Evolutionary conservation across 2,329 filamentous ascomycete genomes (phyloP).

Genomic region (Trichoderma sp.): DNA sequence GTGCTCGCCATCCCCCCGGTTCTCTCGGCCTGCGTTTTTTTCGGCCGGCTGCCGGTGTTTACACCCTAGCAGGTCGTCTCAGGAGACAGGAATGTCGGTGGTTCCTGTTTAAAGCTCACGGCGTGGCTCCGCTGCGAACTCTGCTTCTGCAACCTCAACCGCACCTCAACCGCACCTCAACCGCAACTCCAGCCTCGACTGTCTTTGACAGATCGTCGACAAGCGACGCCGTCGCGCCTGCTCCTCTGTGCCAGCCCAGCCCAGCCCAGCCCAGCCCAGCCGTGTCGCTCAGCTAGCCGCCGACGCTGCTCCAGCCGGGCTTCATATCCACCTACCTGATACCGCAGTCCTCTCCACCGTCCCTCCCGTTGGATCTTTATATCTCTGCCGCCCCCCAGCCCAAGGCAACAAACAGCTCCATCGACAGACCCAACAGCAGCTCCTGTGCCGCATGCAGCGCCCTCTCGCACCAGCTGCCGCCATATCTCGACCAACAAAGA

Average conservation of each 20-base stretch:
- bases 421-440: too few species aligned
- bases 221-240: neutral
- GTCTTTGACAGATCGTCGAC: neutral
- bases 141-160: neutral
- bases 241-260: neutral
- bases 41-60: neutral
- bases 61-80: slow-evolving; percentile 8
- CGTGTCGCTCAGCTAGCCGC: neutral
- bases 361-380: neutral
- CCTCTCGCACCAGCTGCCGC: neutral
- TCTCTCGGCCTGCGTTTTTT: neutral
- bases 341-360: slow-evolving; percentile 17
- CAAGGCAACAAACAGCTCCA: neutral
- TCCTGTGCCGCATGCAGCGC: neutral
- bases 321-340: slow-evolving; percentile 21
- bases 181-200: neutral
- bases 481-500: neutral
- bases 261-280: neutral
- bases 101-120: slow-evolving; percentile 5
- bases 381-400: neutral
- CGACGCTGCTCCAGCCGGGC: neutral
- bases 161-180: neutral
- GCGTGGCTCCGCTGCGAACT: slow-evolving; percentile 9
- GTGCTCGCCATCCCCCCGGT: neutral
- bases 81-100: slow-evolving; percentile 25